Evolutionary conservation across 75 land plant genomes (phyloP).

Genomic region (Sequoiadendron giganteum): DNA sequence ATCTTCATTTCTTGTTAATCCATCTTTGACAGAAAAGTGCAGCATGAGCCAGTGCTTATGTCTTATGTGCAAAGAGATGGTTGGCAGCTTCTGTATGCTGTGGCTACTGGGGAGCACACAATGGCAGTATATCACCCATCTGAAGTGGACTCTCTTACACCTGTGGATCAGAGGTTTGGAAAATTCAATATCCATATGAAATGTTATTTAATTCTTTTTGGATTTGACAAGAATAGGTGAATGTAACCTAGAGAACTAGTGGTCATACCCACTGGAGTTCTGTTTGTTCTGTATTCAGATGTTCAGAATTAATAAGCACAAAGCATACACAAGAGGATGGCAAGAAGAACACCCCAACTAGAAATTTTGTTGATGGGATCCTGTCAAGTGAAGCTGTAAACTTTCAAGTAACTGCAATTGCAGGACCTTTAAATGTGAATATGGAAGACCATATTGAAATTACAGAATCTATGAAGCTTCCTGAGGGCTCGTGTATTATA

Average conservation of each 20-base stretch:
- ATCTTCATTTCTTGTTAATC: neutral
- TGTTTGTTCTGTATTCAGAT: constrained; percentile 1
- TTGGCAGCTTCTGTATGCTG: constrained; percentile 29
- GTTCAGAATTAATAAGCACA: neutral
- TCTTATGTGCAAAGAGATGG: constrained; percentile 6
- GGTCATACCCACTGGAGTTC: neutral
- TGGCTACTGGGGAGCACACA: constrained; percentile 53
- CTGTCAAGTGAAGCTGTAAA: neutral
- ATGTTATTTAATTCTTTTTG: neutral
- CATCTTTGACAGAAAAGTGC: constrained; percentile 20
- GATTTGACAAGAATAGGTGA: neutral
- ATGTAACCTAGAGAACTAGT: neutral
- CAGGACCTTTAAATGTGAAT: neutral
- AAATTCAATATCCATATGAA: neutral
- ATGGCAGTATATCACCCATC: constrained; percentile 19
- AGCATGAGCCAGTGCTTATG: constrained; percentile 22
- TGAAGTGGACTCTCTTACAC: neutral
- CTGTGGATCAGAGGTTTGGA: neutral
- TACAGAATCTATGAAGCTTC: constrained; percentile 10
- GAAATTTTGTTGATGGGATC: neutral
- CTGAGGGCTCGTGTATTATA: constrained; percentile 9
- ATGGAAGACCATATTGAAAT: constrained; percentile 4
- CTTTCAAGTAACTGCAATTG: neutral
- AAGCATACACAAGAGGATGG: neutral
- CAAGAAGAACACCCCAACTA: neutral